Evolutionary conservation across 2,329 filamentous ascomycete species (phyloP), one percentile per base, ranked within the genome.

Genomic region (Fusarium newnesense): DNA sequence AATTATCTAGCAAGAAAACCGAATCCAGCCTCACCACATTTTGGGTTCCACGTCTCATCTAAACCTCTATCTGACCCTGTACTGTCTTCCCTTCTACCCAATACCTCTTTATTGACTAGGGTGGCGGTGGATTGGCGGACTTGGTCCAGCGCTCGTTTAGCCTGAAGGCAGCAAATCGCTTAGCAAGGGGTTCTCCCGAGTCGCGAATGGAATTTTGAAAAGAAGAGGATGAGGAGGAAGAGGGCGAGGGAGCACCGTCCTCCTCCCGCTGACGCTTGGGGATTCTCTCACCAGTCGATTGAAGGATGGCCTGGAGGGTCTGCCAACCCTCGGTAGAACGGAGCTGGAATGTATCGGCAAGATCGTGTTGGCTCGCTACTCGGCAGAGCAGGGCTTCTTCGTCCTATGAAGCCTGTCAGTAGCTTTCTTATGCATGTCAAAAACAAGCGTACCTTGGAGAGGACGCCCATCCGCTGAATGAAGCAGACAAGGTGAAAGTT

Each of bases 251-350:
- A 76, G 74, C 76, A 75, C 74, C 83, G 80, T 80, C 81, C 78
- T 80, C 78, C 75, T 82, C 81, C 64, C 72, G 64, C 43, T 69
- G 83, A 80, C 90, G 93, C 88, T 96, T 97, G 84, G 91, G 92
- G 90, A 92, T 90, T 90, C 92, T 92, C 93, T 97, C 95, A 97
- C 95, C 94, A 89, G 94, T 95, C 90, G 95, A 93, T 91, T 96
- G 91, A 85, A 98, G 90, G 82, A 99, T 97, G 83, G 93, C 92
- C 84, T 96, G 89, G 80, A 99, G 88, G 67, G 94, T 98, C 83
- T 95, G 93, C 96, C 96, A 99, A 79, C 96, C 96, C 80, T 92
- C 89, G 77, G 93, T 95, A 77, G 94, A 92, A 83, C 95, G 90
- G 76, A 99, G 89, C 80, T 96, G 92, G 80, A 94, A 91, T 69